Evolutionary conservation across 1,284 basidiomycete species (phyloP).

Genomic region (Cutaneotrichosporon cyanovorans): DNA sequence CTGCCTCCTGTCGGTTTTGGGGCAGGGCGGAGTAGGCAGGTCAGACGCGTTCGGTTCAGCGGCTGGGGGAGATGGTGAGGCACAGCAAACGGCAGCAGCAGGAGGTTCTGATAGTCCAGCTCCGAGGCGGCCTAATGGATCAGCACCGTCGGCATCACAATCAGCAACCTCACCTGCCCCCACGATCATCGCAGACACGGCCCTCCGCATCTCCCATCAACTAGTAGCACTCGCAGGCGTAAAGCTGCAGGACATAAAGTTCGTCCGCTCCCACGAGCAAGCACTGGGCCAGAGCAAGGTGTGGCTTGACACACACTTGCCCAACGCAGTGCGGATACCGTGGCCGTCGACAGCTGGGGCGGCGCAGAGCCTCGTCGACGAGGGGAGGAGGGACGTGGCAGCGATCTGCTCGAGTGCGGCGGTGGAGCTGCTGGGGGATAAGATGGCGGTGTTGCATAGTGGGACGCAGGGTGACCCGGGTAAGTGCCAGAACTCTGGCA

Average conservation of each 20-base stretch:
- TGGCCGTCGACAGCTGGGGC: constrained; percentile 41
- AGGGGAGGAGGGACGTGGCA: constrained; percentile 20
- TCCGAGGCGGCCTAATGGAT: too few species aligned
- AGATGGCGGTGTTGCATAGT: constrained; percentile 32
- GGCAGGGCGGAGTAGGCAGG: too few species aligned
- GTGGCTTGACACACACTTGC: constrained; percentile 30
- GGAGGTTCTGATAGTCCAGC: too few species aligned
- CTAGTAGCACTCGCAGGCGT: constrained; percentile 33
- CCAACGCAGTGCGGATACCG: constrained; percentile 23
- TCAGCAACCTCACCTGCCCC: background rate
- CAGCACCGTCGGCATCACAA: too few species aligned
- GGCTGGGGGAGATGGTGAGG: too few species aligned
- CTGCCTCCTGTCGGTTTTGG: constrained; percentile 17
- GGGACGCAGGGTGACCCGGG: constrained; percentile 39
- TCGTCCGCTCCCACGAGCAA: constrained; percentile 45
- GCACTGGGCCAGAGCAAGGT: constrained; percentile 41
- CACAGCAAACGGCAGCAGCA: too few species aligned
- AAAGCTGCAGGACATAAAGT: constrained; percentile 28
- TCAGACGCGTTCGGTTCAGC: too few species aligned
- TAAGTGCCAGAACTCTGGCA: constrained; percentile 18
- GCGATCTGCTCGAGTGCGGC: constrained; percentile 41
- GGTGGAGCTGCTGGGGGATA: constrained; percentile 17
- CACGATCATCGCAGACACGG: constrained; percentile 12
- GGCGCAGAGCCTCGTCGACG: constrained; percentile 22
- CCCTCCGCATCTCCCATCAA: constrained; percentile 37